Evolutionary conservation across 208 protist genomes (phyloP).

Genomic region (Leishmania braziliensis): DNA sequence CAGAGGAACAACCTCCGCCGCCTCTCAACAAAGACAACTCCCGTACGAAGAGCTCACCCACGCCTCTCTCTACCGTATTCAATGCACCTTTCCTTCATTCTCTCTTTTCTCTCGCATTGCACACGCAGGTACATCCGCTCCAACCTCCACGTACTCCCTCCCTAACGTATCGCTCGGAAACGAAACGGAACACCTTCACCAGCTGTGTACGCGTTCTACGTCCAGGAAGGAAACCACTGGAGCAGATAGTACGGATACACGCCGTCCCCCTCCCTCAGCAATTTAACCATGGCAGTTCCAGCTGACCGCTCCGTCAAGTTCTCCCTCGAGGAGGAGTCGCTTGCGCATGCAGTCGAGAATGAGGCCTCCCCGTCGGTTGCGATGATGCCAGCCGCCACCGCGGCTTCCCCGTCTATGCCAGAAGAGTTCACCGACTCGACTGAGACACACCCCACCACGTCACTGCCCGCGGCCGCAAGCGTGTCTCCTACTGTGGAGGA

Average conservation of each 20-base stretch:
- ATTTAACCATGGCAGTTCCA: not conserved
- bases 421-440: not conserved
- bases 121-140: not conserved
- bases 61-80: no score
- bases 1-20: not conserved
- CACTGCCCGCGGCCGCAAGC: not conserved
- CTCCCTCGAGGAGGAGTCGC: slow-evolving; percentile 26
- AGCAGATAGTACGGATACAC: not conserved
- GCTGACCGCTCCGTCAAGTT: slow-evolving; percentile 31
- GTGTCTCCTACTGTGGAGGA: not conserved
- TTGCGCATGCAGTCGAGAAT: not conserved
- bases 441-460: not conserved
- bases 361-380: not conserved
- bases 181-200: not conserved
- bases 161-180: not conserved
- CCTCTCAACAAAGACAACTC: not conserved
- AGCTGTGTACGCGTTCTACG: not conserved
- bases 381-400: not conserved
- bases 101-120: not conserved
- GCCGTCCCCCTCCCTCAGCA: not conserved
- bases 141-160: not conserved
- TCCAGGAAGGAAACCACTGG: not conserved
- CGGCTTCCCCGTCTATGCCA: not conserved
- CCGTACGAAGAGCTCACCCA: not conserved
- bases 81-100: not conserved